Evolutionary conservation across 306 rosid species (phyloP), one percentile per base, ranked within the genome.

Genomic region (Vachellia collinsii): DNA sequence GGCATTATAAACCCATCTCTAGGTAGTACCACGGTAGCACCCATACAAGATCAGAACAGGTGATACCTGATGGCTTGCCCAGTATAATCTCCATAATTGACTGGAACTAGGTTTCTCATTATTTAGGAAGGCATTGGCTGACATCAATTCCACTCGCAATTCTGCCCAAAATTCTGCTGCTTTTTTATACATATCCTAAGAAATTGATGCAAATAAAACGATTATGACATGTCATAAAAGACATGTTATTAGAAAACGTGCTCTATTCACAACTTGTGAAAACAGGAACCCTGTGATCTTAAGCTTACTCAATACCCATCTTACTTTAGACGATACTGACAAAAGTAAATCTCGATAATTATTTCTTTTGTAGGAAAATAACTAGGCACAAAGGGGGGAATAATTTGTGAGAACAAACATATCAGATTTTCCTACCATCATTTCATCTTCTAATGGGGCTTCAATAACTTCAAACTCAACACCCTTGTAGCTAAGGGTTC

Each of bases 21-120:
- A 13, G 29, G 14, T 43, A 25, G 23, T 13, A 62, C 39, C 12
- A 34, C 41, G 29, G 68, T 37, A 68, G 56, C 25, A 54, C 54
- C 78, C 47, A 70, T 51, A 36, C 77, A 34, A 25, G 36, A 23
- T 66, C 37, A 14, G 50, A 66, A 20, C 20, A 0, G 29, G 29
- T 19, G 25, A 56, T 89, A 95, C 99, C 96, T 95, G 99, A 89
- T 95, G 99, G 83, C 98, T 92, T 65, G 99, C 99, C 99, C 99
- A 95, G 82, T 91, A 95, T 62, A 95, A 80, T 78, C 99, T 88
- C 99, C 99, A 95, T 22, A 95, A 77, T 81, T 95, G 99, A 90
- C 95, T 92, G 64, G 92, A 83, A 81, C 70, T 89, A 68, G 98
- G 97, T 74, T 87, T 95, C 59, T 95, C 98, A 85, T 80, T 84